These are phyloP conservation scores for Telopea speciosissima DNA, from an alignment of 177 flowering plant species.

Conservation along the genomic window DNA sequence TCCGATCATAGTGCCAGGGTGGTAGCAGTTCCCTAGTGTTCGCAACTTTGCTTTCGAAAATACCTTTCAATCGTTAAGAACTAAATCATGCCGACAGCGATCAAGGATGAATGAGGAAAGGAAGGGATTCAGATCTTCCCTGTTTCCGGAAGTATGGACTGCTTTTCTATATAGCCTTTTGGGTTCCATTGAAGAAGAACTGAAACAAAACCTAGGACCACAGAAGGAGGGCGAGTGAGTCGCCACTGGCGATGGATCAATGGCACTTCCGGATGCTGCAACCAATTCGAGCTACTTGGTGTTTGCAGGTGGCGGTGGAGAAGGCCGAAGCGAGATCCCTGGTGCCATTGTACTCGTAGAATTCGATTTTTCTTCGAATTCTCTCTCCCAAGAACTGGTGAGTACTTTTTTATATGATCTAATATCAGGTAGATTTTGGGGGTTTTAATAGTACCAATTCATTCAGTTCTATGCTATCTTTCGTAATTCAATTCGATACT, in stretches of 20 bases:
- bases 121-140: conserved; percentile 19
- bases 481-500: no score
- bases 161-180: conserved; percentile 69
- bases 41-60: no score
- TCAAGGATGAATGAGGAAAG: conserved; percentile 22
- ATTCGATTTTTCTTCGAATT: conserved; percentile 48
- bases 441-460: no score
- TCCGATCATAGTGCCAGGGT: no score
- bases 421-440: background rate
- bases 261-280: no score
- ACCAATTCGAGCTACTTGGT: no score
- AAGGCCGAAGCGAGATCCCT: conserved; percentile 43
- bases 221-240: conserved; percentile 6
- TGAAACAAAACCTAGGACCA: background rate
- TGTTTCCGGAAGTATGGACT: conserved; percentile 59
- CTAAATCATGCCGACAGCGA: no score
- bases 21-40: no score
- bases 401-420: conserved; percentile 3
- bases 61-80: no score
- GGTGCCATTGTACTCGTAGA: conserved; percentile 58
- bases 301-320: no score
- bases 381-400: conserved; percentile 68
- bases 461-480: no score
- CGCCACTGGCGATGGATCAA: no score
- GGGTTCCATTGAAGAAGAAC: conserved; percentile 37